These are phyloP conservation scores for Allantophomopsis lycopodina DNA, from an alignment of 2,329 filamentous ascomycete species.

Conservation along the genomic window DNA sequence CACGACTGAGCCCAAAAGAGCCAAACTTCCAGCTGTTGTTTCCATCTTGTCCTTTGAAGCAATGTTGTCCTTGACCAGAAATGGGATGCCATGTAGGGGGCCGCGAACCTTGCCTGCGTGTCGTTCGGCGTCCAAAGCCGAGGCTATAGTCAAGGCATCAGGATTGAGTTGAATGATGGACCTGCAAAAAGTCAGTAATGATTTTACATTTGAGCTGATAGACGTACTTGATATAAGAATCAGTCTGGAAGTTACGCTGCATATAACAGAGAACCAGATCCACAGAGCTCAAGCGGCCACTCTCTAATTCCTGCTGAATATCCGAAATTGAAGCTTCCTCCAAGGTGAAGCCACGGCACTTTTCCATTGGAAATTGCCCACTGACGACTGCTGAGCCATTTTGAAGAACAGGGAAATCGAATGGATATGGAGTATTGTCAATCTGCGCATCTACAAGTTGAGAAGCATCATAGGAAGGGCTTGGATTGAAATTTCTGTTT, in stretches of 20 bases:
- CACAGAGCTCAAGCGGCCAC: conserved; percentile 39
- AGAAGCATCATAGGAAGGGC: conserved; percentile 15
- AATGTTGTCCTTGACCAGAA: conserved; percentile 63
- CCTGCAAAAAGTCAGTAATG: conserved; percentile 17
- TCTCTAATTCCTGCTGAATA: conserved; percentile 42
- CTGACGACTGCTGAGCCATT: conserved; percentile 13
- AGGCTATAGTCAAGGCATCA: conserved; percentile 48
- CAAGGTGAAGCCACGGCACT: conserved; percentile 43
- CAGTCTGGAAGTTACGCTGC: conserved; percentile 43
- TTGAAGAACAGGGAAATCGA: conserved; percentile 23
- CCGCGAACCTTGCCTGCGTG: conserved; percentile 39
- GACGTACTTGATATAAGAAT: conserved; percentile 48
- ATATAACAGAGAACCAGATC: conserved; percentile 51
- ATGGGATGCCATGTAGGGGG: conserved; percentile 62
- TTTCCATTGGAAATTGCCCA: conserved; percentile 43
- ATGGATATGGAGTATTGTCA: conserved; percentile 17
- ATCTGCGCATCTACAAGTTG: conserved; percentile 19
- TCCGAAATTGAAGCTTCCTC: conserved; percentile 60
- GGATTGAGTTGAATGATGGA: conserved; percentile 55
- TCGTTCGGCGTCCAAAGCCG: conserved; percentile 45
- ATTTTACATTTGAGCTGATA: neutral
- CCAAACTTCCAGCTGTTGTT: conserved; percentile 59
- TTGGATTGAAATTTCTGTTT: conserved; percentile 25
- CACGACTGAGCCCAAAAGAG: conserved; percentile 49
- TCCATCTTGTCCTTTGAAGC: conserved; percentile 56